These are phyloP conservation scores for Globisporangium uncinulatum DNA, from an alignment of 352 stramenopile species.

Conservation along the genomic window DNA sequence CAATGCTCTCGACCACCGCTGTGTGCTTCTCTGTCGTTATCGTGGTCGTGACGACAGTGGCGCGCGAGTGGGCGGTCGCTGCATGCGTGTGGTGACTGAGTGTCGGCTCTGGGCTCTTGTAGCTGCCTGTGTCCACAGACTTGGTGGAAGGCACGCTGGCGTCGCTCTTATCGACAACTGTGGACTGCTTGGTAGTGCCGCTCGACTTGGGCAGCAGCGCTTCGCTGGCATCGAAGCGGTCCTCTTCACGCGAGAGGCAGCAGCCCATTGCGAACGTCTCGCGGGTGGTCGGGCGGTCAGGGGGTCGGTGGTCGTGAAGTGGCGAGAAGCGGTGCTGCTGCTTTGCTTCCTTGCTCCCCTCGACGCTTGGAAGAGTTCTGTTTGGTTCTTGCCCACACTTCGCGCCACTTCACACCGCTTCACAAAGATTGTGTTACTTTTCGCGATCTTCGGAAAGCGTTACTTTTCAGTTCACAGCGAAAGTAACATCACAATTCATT, in stretches of 20 bases:
- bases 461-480: background rate
- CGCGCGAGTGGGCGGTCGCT: background rate
- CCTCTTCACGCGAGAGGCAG: conserved; percentile 62
- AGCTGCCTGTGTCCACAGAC: conserved; percentile 13
- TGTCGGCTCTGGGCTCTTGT: conserved; percentile 19
- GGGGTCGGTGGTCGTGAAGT: background rate
- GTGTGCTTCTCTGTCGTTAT: background rate
- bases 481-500: no score
- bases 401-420: no score
- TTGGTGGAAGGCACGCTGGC: conserved; percentile 26
- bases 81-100: background rate
- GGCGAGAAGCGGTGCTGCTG: no score
- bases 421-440: no score
- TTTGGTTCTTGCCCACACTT: no score
- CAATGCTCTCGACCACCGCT: conserved; percentile 27
- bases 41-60: background rate
- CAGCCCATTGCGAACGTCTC: conserved; percentile 44
- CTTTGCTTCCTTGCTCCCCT: no score
- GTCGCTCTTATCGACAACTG: conserved; percentile 11
- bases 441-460: no score
- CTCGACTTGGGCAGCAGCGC: conserved; percentile 54
- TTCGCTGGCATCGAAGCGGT: conserved; percentile 48
- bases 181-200: conserved; percentile 24
- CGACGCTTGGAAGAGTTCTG: no score
- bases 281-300: background rate